Evolutionary conservation across 2,329 filamentous ascomycete genomes (phyloP).

Genomic region (Davidsoniella eucalypti): DNA sequence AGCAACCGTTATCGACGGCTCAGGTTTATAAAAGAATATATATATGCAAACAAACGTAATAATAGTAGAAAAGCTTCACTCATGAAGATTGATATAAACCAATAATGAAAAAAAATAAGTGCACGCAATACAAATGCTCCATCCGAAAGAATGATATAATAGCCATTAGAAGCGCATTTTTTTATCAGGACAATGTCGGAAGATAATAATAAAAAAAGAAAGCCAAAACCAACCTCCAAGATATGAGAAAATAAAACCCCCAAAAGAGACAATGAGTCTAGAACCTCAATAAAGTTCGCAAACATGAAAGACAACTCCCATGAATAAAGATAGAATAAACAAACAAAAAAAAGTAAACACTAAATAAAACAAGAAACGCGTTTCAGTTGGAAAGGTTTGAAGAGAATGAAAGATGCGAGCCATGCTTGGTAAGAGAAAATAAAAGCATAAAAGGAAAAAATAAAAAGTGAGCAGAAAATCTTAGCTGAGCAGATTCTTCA

Average conservation of each 20-base stretch:
- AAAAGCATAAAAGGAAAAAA: neutral
- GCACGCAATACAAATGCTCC: neutral
- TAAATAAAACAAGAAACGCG: neutral
- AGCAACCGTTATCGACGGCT: too few species aligned
- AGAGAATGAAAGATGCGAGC: neutral
- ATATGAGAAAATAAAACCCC: neutral
- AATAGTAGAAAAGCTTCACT: too few species aligned
- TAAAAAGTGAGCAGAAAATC: neutral
- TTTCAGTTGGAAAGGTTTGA: neutral
- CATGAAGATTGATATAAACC: neutral
- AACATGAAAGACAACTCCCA: neutral
- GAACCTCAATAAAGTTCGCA: neutral
- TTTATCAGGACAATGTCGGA: too few species aligned
- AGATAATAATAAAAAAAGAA: neutral
- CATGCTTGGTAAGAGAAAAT: neutral
- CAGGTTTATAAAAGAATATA: too few species aligned
- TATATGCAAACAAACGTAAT: too few species aligned
- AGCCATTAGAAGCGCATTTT: neutral
- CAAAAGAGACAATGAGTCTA: neutral
- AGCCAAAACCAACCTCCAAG: neutral
- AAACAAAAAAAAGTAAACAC: neutral
- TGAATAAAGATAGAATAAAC: neutral
- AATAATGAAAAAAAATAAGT: neutral
- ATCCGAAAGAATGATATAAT: neutral
- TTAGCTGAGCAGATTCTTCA: slow-evolving; percentile 57